Evolutionary conservation across 495 filamentous ascomycete species (phyloP).

Genomic region (Penicillium lagena): DNA sequence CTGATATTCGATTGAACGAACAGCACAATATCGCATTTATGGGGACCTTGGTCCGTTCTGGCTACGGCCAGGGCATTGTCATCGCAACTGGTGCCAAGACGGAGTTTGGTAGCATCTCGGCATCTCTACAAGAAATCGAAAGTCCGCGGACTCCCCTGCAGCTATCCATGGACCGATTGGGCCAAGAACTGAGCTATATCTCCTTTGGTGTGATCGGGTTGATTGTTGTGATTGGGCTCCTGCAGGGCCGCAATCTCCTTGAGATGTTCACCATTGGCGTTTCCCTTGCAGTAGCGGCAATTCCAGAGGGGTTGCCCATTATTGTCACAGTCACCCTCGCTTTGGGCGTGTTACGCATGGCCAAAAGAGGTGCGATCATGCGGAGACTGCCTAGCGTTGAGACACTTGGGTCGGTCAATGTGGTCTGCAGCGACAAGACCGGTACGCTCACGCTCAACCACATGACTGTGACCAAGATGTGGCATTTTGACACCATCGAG

Average conservation of each 20-base stretch:
- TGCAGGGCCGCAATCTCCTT: conserved; percentile 81
- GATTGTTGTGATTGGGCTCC: conserved; percentile 81
- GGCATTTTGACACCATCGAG: conserved; percentile 70
- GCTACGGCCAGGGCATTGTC: conserved; percentile 93
- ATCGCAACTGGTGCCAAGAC: conserved; percentile 89
- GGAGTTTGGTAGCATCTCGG: conserved; percentile 94
- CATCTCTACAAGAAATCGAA: conserved; percentile 87
- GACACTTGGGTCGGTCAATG: conserved; percentile 95
- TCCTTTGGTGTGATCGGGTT: conserved; percentile 92
- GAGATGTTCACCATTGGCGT: conserved; percentile 98
- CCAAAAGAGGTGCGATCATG: conserved; percentile 87
- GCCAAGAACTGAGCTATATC: conserved; percentile 88
- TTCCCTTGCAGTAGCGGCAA: conserved; percentile 92
- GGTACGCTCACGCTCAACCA: conserved; percentile 95
- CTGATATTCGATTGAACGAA: conserved; percentile 59
- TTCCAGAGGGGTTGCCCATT: conserved; percentile 94
- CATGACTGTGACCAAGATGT: conserved; percentile 96
- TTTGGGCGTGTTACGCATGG: conserved; percentile 92
- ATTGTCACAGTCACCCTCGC: conserved; percentile 97
- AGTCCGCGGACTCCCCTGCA: conserved; percentile 91
- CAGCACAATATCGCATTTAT: conserved; percentile 90
- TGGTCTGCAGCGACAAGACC: conserved; percentile 98
- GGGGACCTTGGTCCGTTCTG: conserved; percentile 93
- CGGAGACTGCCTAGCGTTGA: conserved; percentile 93
- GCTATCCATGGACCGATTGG: conserved; percentile 92